phyloP scores from a whole-genome alignment of 2,329 filamentous ascomycete genomes.

The Gyromitra esculenta region DNA sequence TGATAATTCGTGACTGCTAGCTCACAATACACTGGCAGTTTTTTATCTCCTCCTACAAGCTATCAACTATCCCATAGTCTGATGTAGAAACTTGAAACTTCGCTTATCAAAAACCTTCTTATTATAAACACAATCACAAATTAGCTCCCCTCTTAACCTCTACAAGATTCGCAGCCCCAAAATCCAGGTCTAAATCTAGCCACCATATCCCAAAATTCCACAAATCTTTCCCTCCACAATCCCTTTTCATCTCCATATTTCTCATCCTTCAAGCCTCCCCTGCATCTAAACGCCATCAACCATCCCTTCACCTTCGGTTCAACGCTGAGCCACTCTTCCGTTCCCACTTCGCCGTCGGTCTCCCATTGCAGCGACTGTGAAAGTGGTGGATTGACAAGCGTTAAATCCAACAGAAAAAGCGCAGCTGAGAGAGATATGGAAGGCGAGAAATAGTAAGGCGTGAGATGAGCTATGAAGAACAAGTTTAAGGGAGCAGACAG shows the following conservation, averaged over 20 bases:
- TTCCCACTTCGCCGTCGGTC: slow-evolving; percentile 17
- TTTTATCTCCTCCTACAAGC: background rate
- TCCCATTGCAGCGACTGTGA: slow-evolving; percentile 17
- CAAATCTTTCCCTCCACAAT: slow-evolving; percentile 10
- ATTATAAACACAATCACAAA: background rate
- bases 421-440: slow-evolving; percentile 12
- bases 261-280: slow-evolving; percentile 16
- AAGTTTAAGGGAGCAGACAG: background rate
- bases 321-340: slow-evolving; percentile 14
- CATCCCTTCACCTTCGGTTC: slow-evolving; percentile 16
- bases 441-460: slow-evolving; percentile 4
- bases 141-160: background rate
- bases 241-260: slow-evolving; percentile 26
- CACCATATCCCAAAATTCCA: slow-evolving; percentile 21
- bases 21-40: background rate
- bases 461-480: slow-evolving; percentile 20
- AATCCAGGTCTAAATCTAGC: slow-evolving; percentile 17
- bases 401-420: slow-evolving; percentile 13
- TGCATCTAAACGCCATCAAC: slow-evolving; percentile 2
- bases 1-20: background rate
- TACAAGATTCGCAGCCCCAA: slow-evolving; percentile 1
- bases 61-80: background rate
- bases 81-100: background rate
- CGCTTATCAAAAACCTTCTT: too few species aligned
- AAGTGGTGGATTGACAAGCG: slow-evolving; percentile 1